Conservation (phyloP, 78 protist genomes). For the Dictyostelium capitatum region DNA sequence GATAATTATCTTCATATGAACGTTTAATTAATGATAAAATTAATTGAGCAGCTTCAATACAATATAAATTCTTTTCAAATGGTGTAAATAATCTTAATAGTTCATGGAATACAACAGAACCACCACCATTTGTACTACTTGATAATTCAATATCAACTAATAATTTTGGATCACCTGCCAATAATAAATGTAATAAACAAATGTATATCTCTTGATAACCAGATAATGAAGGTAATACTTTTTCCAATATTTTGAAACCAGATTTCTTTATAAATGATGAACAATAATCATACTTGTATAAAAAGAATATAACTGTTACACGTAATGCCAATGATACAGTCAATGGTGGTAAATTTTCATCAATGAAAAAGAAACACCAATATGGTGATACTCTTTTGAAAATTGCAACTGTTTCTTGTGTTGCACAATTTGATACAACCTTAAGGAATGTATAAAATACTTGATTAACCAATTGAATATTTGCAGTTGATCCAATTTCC, state of each 20-base stretch:
- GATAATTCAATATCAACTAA: background rate
- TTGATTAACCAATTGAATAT: conserved; percentile 33
- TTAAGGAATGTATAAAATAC: conserved; percentile 49
- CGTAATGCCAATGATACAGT: conserved; percentile 45
- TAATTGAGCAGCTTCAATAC: conserved; percentile 69
- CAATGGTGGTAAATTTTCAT: conserved; percentile 49
- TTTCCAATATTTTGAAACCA: conserved; percentile 55
- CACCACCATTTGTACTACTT: background rate
- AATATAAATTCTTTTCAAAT: conserved; percentile 43
- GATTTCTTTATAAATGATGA: conserved; percentile 47
- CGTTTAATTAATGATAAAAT: conserved; percentile 40
- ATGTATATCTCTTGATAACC: conserved; percentile 69
- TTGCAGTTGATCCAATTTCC: background rate
- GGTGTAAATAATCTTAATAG: conserved; percentile 32
- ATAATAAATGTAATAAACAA: conserved; percentile 22
- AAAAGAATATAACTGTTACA: conserved; percentile 33
- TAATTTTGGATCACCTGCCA: conserved; percentile 43
- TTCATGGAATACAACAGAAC: conserved; percentile 47
- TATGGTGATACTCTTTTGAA: conserved; percentile 46
- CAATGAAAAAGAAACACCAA: conserved; percentile 74
- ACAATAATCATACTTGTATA: conserved; percentile 46
- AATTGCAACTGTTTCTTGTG: conserved; percentile 32
- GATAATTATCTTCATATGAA: conserved; percentile 60
- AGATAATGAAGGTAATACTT: conserved; percentile 19
- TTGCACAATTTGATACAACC: conserved; percentile 27